These are phyloP conservation scores for Auriculariales sp. DNA, from an alignment of 768 basidiomycete species.

Conservation along the genomic window DNA sequence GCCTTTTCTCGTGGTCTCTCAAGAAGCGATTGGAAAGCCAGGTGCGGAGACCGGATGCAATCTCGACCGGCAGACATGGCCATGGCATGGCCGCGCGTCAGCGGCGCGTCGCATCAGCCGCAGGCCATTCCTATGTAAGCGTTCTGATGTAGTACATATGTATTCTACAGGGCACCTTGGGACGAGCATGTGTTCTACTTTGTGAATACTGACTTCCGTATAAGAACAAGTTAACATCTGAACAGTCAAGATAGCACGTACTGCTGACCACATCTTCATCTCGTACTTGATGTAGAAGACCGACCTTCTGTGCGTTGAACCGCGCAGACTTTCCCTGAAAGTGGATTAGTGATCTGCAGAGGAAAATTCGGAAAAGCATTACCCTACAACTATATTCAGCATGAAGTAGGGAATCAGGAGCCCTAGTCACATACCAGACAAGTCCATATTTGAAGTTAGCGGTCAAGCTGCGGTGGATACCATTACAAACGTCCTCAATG, in stretches of 20 bases:
- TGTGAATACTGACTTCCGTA: too few species aligned
- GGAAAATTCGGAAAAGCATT: background rate
- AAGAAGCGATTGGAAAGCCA: background rate
- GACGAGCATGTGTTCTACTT: too few species aligned
- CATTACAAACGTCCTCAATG: slow-evolving; percentile 70
- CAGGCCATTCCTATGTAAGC: too few species aligned
- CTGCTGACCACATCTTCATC: slow-evolving; percentile 86
- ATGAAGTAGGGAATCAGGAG: too few species aligned
- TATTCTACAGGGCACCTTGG: too few species aligned
- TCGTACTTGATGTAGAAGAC: slow-evolving; percentile 48
- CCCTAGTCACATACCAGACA: slow-evolving; percentile 81
- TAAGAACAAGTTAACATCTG: too few species aligned
- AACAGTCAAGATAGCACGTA: too few species aligned
- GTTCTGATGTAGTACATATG: too few species aligned
- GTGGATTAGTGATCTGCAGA: slow-evolving; percentile 7
- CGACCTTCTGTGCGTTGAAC: slow-evolving; percentile 62
- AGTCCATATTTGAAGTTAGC: slow-evolving; percentile 89
- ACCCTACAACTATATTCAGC: background rate
- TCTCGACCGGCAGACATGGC: too few species aligned
- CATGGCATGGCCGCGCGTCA: too few species aligned
- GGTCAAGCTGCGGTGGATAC: slow-evolving; percentile 80
- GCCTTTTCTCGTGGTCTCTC: background rate
- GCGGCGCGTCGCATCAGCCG: too few species aligned
- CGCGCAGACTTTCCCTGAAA: slow-evolving; percentile 14
- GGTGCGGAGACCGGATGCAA: background rate